Percentiles rank a stretch among this genome's conserved stretches.
Conservation (phyloP, 768 basidiomycete species). For the Boletales sp. region DNA sequence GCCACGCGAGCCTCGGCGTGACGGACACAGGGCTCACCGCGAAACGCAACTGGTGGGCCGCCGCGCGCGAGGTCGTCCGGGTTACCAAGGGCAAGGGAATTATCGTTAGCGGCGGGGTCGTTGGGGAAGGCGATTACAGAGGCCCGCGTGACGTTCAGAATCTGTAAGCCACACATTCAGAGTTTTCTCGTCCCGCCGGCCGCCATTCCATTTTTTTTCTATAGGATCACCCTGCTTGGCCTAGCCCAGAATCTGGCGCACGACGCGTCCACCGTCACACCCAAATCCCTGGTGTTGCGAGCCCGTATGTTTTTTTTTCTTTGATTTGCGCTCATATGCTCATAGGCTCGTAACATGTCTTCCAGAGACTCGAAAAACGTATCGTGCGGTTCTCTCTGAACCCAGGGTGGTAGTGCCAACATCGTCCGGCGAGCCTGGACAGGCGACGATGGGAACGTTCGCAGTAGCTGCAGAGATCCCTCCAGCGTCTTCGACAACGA, state of each 20-base stretch:
- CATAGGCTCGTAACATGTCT: not conserved
- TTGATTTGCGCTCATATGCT: not conserved
- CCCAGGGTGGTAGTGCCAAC: conserved; percentile 60
- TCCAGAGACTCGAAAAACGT: conserved; percentile 77
- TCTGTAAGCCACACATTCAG: conserved; percentile 47
- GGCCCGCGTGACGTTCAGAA: conserved; percentile 74
- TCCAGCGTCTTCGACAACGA: not conserved
- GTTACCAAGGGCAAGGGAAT: conserved; percentile 80
- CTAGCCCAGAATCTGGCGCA: conserved; percentile 67
- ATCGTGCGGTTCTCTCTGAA: conserved; percentile 75
- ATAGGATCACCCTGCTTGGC: conserved; percentile 64
- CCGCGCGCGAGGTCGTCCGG: conserved; percentile 69
- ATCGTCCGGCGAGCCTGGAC: not conserved
- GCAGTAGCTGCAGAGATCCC: not conserved
- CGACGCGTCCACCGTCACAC: conserved; percentile 52
- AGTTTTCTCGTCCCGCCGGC: not conserved
- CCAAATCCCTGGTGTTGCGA: conserved; percentile 66
- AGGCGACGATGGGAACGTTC: not conserved
- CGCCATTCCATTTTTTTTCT: not conserved
- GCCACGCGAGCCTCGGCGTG: conserved; percentile 42
- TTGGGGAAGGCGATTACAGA: conserved; percentile 59
- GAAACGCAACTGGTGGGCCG: conserved; percentile 84
- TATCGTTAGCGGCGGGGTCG: conserved; percentile 66
- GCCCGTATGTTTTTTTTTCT: conserved; percentile 54
- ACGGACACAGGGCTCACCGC: conserved; percentile 51